Evolutionary conservation across 805 yeast genomes (phyloP).

Genomic region (Spathaspora gorwiae): DNA sequence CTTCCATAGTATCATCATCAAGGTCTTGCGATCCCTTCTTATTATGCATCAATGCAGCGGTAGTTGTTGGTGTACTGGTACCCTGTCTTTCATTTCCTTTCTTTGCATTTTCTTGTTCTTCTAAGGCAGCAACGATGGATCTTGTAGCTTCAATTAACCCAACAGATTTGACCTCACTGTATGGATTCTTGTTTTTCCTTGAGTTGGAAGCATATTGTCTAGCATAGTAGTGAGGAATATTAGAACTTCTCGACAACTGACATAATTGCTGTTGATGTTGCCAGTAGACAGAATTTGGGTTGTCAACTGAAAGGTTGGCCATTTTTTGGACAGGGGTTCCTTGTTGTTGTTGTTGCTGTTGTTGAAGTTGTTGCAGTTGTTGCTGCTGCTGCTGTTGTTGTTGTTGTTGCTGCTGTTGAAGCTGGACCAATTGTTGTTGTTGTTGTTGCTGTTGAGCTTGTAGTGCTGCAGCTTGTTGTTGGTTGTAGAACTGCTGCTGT

Average conservation of each 20-base stretch:
- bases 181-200: constrained; percentile 40
- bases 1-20: constrained; percentile 48
- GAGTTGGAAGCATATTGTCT: constrained; percentile 73
- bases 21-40: constrained; percentile 40
- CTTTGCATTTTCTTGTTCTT: constrained; percentile 41
- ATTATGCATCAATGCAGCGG: constrained; percentile 37
- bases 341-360: constrained; percentile 13
- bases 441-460: constrained; percentile 15
- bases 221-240: constrained; percentile 76
- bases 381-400: constrained; percentile 23
- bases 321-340: constrained; percentile 19
- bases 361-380: constrained; percentile 17
- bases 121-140: constrained; percentile 28
- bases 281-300: constrained; percentile 55
- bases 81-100: constrained; percentile 11
- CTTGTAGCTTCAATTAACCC: constrained; percentile 42
- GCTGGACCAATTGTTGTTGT: constrained; percentile 17
- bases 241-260: constrained; percentile 61
- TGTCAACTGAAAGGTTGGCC: constrained; percentile 21
- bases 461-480: constrained; percentile 8
- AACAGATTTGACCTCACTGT: constrained; percentile 32
- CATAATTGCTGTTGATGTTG: constrained; percentile 74
- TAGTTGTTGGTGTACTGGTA: constrained; percentile 30
- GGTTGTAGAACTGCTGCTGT: constrained; percentile 22
- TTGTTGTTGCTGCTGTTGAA: constrained; percentile 19